Evolutionary conservation across 306 rosid genomes (phyloP).

Genomic region (Styphnolobium japonicum): DNA sequence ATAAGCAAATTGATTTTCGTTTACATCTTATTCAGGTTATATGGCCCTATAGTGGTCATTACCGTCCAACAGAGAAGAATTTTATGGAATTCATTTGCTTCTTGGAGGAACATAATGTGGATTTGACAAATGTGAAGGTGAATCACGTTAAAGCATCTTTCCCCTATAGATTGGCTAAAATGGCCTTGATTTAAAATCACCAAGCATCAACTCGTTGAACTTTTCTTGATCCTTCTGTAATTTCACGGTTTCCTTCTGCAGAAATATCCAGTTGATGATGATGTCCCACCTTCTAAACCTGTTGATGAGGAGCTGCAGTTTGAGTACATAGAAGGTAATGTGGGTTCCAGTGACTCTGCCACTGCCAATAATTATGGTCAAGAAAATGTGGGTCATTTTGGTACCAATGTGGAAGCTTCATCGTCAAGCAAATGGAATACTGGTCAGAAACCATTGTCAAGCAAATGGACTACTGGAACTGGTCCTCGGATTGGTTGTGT

Average conservation of each 20-base stretch:
- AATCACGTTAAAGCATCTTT: background rate
- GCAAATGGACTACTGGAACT: conserved; percentile 71
- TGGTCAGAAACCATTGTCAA: conserved; percentile 46
- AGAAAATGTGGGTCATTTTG: background rate
- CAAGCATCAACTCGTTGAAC: background rate
- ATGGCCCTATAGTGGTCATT: conserved; percentile 93
- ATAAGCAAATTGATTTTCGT: background rate
- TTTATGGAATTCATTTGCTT: conserved; percentile 60
- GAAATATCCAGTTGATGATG: conserved; percentile 70
- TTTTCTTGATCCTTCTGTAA: background rate
- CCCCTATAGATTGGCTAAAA: background rate
- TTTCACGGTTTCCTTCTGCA: conserved; percentile 21
- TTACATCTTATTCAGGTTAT: conserved; percentile 54
- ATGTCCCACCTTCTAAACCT: conserved; percentile 36
- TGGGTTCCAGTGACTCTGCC: conserved; percentile 1
- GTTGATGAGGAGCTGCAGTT: background rate
- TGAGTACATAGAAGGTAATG: background rate
- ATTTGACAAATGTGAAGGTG: conserved; percentile 79
- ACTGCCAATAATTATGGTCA: background rate
- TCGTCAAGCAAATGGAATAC: conserved; percentile 61
- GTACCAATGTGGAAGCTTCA: conserved; percentile 20
- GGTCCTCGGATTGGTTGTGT: conserved; percentile 66
- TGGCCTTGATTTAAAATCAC: background rate
- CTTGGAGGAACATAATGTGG: conserved; percentile 62
- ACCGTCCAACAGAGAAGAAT: conserved; percentile 71